Evolutionary conservation across 768 basidiomycete species (phyloP).

Genomic region (Omphalotus guepiniiformis): DNA sequence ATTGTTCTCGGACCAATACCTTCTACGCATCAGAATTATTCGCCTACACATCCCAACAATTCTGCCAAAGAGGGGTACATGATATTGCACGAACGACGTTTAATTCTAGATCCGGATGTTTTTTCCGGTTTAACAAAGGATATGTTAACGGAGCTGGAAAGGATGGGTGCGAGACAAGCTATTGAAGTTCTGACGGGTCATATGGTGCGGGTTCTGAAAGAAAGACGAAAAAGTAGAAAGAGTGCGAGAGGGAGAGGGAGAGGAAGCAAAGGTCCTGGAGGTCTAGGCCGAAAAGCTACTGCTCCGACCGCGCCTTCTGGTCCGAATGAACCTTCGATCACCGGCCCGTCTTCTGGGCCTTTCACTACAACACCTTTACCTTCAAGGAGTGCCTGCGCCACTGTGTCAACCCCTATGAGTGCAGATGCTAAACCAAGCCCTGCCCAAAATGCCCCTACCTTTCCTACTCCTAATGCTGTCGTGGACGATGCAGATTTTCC

Average conservation of each 20-base stretch:
- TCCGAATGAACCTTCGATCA: slow-evolving; percentile 31
- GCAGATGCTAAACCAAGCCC: slow-evolving; percentile 12
- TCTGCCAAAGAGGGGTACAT: slow-evolving; percentile 58
- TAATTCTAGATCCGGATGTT: slow-evolving; percentile 81
- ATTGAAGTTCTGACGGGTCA: slow-evolving; percentile 78
- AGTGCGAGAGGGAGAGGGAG: slow-evolving; percentile 36
- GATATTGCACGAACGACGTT: slow-evolving; percentile 77
- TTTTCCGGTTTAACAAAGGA: slow-evolving; percentile 74
- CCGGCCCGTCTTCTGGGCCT: neutral
- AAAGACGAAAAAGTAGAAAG: slow-evolving; percentile 47
- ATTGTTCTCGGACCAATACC: slow-evolving; percentile 75
- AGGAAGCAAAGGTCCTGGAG: slow-evolving; percentile 26
- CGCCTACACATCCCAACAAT: slow-evolving; percentile 41
- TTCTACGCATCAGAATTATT: slow-evolving; percentile 53
- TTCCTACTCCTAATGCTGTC: neutral
- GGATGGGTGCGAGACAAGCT: slow-evolving; percentile 78
- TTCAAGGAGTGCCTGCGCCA: slow-evolving; percentile 7
- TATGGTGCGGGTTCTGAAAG: slow-evolving; percentile 82
- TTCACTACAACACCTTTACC: slow-evolving; percentile 5
- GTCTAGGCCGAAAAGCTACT: slow-evolving; percentile 21
- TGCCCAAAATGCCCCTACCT: slow-evolving; percentile 16
- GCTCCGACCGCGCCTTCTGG: neutral
- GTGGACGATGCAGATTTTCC: slow-evolving; percentile 37
- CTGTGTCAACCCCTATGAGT: slow-evolving; percentile 30
- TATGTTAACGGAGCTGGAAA: slow-evolving; percentile 71